Percentiles rank a stretch among this genome's conserved stretches.
These are phyloP conservation scores for Haplosporangium sp. DNA, from an alignment of 371 early-diverging fungal genomes.

Conservation along the genomic window DNA sequence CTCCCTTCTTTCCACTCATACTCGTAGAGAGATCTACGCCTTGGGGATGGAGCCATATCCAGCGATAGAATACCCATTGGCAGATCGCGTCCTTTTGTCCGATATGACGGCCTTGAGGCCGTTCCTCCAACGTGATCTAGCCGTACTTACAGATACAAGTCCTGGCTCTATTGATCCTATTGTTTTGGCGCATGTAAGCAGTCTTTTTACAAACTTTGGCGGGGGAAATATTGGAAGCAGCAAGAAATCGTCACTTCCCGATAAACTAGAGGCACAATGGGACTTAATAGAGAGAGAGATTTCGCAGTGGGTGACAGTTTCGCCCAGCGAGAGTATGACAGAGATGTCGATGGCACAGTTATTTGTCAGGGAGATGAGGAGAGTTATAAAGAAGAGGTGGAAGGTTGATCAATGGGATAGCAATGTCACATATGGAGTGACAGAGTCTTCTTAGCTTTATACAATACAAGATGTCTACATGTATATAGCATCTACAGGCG, in stretches of 20 bases:
- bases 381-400: constrained; percentile 21
- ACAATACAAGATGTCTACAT: no score
- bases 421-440: constrained; percentile 9
- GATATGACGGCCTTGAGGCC: constrained; percentile 48
- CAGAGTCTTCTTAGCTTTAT: not conserved
- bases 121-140: constrained; percentile 39
- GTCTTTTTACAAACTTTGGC: constrained; percentile 16
- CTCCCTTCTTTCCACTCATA: constrained; percentile 2
- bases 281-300: constrained; percentile 13
- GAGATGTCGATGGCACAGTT: constrained; percentile 12
- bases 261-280: constrained; percentile 7
- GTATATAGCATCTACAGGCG: constrained; percentile 14
- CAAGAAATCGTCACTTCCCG: not conserved
- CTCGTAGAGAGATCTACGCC: constrained; percentile 48
- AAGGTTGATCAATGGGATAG: constrained; percentile 22
- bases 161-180: constrained; percentile 11
- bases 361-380: constrained; percentile 41
- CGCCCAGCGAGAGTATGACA: constrained; percentile 9
- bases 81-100: constrained; percentile 42
- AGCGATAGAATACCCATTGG: constrained; percentile 33
- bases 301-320: constrained; percentile 35
- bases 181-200: constrained; percentile 25
- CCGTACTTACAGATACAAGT: constrained; percentile 27
- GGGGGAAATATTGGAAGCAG: not conserved
- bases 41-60: constrained; percentile 25